Base-by-base conservation (phyloP, 2,329 filamentous ascomycete species). In the Apiospora kogelbergensis region DNA sequence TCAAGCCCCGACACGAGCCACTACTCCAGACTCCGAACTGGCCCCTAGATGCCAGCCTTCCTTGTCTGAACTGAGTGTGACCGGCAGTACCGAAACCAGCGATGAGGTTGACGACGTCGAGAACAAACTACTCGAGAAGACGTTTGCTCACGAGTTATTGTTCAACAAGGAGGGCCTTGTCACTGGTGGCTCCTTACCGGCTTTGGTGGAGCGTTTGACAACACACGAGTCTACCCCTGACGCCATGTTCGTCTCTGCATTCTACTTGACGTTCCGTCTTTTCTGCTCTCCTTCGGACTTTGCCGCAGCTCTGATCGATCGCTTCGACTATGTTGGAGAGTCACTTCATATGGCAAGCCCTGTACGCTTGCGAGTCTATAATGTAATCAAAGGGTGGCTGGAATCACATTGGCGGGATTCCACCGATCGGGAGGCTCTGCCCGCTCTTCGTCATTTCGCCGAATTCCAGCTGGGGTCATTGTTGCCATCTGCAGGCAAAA, bases 331-430 rank as follows among this genome's bases (percentile, higher is more conserved):
- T 74, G 92, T 97, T 45, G 92, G 89, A 15, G 92, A 96, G 70
- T 92, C 91, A 64, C 88, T 90, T 26, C 87, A 90, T 69, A 88
- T 95, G 71, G 90, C 94, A 26, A 88, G 86, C 2, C 93, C 95
- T 0, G 95, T 98, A 26, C 90, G 95, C 66, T 84, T 99, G 64
- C 90, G 96, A 66, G 94, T 98, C 1, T 98, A 97, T 84, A 98
- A 99, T 78, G 91, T 94, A 68, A 94, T 99, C 85, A 99, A 99
- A 81, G 93, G 93, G 53, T 99, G 96, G 96, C 84, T 99, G 24
- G 96, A 98, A 82, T 96, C 93, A 7, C 94, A 99, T 80, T 99
- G 96, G 95, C 90, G 92, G 64, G 89, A 93, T 72, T 89, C 94
- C 70, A 90, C 90, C 13, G 96, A 99, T 78, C 88, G 89, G 67